Conservation (phyloP, 2,329 filamentous ascomycete species). For the Mollisiaceae sp. region DNA sequence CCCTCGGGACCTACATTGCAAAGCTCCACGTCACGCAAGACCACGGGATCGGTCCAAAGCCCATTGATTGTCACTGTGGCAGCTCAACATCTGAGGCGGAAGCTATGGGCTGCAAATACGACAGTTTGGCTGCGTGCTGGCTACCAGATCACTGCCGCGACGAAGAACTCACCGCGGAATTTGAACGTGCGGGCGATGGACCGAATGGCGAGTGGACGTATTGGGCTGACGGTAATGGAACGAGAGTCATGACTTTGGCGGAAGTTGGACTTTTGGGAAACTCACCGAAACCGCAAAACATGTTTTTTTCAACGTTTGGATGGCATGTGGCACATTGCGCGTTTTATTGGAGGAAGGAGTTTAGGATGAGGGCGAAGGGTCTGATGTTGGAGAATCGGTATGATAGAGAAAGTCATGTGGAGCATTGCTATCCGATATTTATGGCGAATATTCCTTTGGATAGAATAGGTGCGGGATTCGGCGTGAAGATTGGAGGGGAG, state of each 20-base stretch:
- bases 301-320: background rate
- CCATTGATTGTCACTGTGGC: background rate
- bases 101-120: constrained; percentile 2
- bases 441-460: too few species aligned
- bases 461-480: too few species aligned
- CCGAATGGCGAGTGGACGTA: background rate
- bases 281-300: background rate
- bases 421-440: too few species aligned
- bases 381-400: background rate
- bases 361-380: background rate
- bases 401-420: background rate
- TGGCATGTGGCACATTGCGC: background rate
- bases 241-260: too few species aligned
- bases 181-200: background rate
- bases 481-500: too few species aligned
- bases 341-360: background rate
- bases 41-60: too few species aligned
- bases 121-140: background rate
- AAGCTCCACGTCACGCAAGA: too few species aligned
- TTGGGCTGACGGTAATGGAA: background rate
- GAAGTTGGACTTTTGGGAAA: too few species aligned
- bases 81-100: background rate
- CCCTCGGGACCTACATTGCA: too few species aligned
- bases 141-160: background rate
- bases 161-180: background rate